Base-by-base conservation (phyloP, 2,329 filamentous ascomycete species). In the Samsoniella hepiali region DNA sequence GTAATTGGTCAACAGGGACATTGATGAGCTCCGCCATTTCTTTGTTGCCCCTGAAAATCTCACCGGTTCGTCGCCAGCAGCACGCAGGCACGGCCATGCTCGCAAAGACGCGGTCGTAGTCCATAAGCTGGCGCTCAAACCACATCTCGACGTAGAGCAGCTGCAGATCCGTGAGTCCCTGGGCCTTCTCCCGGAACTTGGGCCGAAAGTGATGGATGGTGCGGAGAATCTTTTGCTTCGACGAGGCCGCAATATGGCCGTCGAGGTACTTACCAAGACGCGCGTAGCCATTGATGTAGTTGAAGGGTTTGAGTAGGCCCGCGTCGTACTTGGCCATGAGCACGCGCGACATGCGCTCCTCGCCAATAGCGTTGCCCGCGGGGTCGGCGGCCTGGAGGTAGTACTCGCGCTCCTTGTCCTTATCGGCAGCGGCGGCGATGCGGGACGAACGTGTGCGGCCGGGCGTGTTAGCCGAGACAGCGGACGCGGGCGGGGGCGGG, bases 71-170 rank as follows among this genome's bases (percentile, higher is more conserved):
- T 71, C 95, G 85, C 95, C 95, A 99, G 74, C 94, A 96, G 76
- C 95, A 99, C 15, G 95, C 95, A 0, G 95, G 95, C 66, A 99
- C 94, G 2, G 95, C 95, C 95, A 99, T 99, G 74, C 93, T 96
- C 2, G 95, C 95, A 79, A 99, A 99, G 1, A 99, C 93, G 38
- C 95, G 91, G 72, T 99, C 95, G 71, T 98, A 98, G 73, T 98
- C 95, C 90, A 98, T 95, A 69, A 99, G 79, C 67, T 91, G 95
- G 71, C 90, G 88, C 76, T 99, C 95, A 72, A 99, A 98, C 94
- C 95, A 98, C 92, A 98, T 97, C 77, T 99, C 95, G 11, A 98
- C 94, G 64, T 93, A 87, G 34, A 98, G 89, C 32, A 99, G 85
- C 76, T 99, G 92, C 74, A 97, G 91, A 76, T 99, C 95, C 2